A percentile compares a stretch with the other conserved stretches of the same genome.
These are phyloP conservation scores for Fraxinus excelsior DNA, from an alignment of 257 asterid species.

Conservation along the genomic window DNA sequence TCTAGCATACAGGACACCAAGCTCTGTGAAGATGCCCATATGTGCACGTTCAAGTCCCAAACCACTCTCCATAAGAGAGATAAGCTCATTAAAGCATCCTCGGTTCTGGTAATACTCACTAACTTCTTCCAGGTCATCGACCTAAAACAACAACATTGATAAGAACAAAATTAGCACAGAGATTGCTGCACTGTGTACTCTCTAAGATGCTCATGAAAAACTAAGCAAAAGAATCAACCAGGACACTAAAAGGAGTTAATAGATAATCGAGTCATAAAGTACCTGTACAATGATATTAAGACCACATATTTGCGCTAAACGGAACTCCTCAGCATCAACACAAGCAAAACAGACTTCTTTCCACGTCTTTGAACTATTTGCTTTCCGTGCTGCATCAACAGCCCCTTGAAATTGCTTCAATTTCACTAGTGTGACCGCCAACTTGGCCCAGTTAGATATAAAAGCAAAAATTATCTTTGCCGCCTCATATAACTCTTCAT, in stretches of 20 bases:
- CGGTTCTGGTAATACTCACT: constrained; percentile 95
- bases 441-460: constrained; percentile 95
- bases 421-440: constrained; percentile 87
- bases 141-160: constrained; percentile 48
- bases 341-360: constrained; percentile 99
- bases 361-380: constrained; percentile 98
- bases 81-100: constrained; percentile 97
- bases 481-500: constrained; percentile 94
- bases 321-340: constrained; percentile 99
- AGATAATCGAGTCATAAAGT: constrained; percentile 11
- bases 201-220: background rate
- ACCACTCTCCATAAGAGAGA: constrained; percentile 99
- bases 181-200: background rate
- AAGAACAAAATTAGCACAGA: background rate
- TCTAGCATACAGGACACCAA: constrained; percentile 98
- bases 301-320: constrained; percentile 99
- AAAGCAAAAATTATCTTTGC: constrained; percentile 94
- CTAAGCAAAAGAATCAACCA: background rate
- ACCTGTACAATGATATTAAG: constrained; percentile 99
- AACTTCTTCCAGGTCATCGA: constrained; percentile 99
- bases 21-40: constrained; percentile 98
- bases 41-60: constrained; percentile 99
- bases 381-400: constrained; percentile 99
- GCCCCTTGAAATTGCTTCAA: constrained; percentile 97
- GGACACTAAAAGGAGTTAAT: background rate